These are phyloP conservation scores for Bruguiera parviflora DNA, from an alignment of 345 rosid species.

Conservation along the genomic window DNA sequence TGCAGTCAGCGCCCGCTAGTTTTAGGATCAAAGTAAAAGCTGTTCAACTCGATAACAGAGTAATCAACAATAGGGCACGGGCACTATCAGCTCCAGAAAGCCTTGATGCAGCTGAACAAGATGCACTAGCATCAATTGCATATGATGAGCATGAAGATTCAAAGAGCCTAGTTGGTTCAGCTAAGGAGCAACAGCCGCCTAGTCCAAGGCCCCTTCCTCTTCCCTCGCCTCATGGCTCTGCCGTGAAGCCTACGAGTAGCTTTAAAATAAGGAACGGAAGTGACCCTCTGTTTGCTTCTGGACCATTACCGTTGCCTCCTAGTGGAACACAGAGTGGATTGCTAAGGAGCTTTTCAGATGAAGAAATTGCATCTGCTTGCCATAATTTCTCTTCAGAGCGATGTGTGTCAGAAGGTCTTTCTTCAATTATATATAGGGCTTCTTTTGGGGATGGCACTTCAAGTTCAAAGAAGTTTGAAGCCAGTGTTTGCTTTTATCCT, in stretches of 20 bases:
- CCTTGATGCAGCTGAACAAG: slow-evolving; percentile 76
- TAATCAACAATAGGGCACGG: slow-evolving; percentile 44
- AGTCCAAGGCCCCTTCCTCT: slow-evolving; percentile 89
- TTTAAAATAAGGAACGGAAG: slow-evolving; percentile 58
- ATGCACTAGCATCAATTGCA: slow-evolving; percentile 52
- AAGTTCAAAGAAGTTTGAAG: slow-evolving; percentile 74
- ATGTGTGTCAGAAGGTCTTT: slow-evolving; percentile 79
- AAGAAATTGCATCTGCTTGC: slow-evolving; percentile 81
- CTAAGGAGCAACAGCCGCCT: slow-evolving; percentile 43
- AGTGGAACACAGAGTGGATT: slow-evolving; percentile 37
- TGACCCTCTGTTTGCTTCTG: slow-evolving; percentile 64
- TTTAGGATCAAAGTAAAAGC: slow-evolving; percentile 85
- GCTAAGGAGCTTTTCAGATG: slow-evolving; percentile 59
- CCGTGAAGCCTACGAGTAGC: slow-evolving; percentile 60
- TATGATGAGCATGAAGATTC: slow-evolving; percentile 70
- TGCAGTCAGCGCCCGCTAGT: slow-evolving; percentile 95
- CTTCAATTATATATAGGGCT: slow-evolving; percentile 75
- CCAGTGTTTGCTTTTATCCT: slow-evolving; percentile 73
- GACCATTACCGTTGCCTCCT: slow-evolving; percentile 91
- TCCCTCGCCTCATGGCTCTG: slow-evolving; percentile 54
- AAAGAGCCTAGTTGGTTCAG: slow-evolving; percentile 36
- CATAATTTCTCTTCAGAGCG: slow-evolving; percentile 63
- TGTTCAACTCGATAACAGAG: slow-evolving; percentile 35
- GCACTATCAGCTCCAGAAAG: slow-evolving; percentile 85
- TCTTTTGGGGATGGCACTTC: slow-evolving; percentile 79